phyloP scores from a whole-genome alignment of 371 early-diverging fungal species.

The Vairimorpha necatrix region DNA sequence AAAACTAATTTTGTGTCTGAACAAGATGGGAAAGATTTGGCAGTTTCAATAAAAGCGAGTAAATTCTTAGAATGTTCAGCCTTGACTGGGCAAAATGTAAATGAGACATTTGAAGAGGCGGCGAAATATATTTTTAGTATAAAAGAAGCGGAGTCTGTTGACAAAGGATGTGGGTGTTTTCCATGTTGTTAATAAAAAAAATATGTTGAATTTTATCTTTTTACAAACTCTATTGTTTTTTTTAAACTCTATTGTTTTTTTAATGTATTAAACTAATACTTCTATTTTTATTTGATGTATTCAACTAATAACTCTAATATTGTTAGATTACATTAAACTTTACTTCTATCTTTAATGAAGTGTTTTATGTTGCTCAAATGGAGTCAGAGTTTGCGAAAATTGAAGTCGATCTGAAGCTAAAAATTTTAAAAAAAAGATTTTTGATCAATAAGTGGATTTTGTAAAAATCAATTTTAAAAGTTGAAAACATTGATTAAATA shows the following conservation, averaged over 20 bases:
- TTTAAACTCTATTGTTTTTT: slow-evolving; percentile 1
- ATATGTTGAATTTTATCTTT: too few relatives aligned
- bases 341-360: too few relatives aligned
- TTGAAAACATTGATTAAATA: too few relatives aligned
- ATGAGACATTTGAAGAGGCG: slow-evolving; percentile 59
- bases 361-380: too few relatives aligned
- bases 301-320: too few relatives aligned
- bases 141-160: slow-evolving; percentile 14
- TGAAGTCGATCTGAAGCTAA: too few relatives aligned
- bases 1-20: slow-evolving; percentile 48
- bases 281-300: too few relatives aligned
- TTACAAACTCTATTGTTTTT: neutral
- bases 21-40: slow-evolving; percentile 56
- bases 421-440: too few relatives aligned
- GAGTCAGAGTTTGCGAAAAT: too few relatives aligned
- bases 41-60: slow-evolving; percentile 59
- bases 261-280: neutral
- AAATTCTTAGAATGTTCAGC: slow-evolving; percentile 65
- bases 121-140: slow-evolving; percentile 52
- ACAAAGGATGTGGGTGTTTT: slow-evolving; percentile 21
- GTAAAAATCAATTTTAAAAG: too few relatives aligned
- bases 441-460: too few relatives aligned
- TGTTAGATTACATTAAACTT: too few relatives aligned
- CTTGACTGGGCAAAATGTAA: slow-evolving; percentile 60
- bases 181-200: slow-evolving; percentile 11